phyloP scores from a whole-genome alignment of 805 yeast species.

The Ogataea populi-albae region DNA sequence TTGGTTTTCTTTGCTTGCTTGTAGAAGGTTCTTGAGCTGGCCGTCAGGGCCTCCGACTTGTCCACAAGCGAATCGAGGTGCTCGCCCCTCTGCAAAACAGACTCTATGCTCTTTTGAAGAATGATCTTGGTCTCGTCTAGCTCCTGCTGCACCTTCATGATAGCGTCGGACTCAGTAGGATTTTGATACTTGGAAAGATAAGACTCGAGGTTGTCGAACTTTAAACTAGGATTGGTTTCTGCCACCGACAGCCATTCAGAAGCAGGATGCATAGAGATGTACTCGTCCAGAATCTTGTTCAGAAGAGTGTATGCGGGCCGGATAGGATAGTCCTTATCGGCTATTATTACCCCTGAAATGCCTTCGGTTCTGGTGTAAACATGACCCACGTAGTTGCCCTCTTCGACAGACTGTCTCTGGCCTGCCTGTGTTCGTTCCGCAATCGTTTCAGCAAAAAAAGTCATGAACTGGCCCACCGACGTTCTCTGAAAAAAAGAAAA shows the following conservation, averaged over 20 bases:
- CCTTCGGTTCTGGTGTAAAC: conserved; percentile 90
- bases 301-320: conserved; percentile 93
- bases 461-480: conserved; percentile 87
- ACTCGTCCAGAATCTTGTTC: conserved; percentile 89
- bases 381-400: conserved; percentile 87
- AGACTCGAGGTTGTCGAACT: conserved; percentile 58
- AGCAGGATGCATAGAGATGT: conserved; percentile 76
- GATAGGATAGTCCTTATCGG: conserved; percentile 95
- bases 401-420: conserved; percentile 92
- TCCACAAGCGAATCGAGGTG: conserved; percentile 91
- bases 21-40: conserved; percentile 89
- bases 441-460: conserved; percentile 88
- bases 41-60: conserved; percentile 88
- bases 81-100: conserved; percentile 94
- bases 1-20: conserved; percentile 95
- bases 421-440: conserved; percentile 84
- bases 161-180: conserved; percentile 94
- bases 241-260: conserved; percentile 59
- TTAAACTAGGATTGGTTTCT: conserved; percentile 44
- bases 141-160: conserved; percentile 96
- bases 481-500: conserved; percentile 81
- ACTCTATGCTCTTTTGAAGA: conserved; percentile 91
- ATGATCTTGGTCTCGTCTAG: conserved; percentile 97
- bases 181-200: conserved; percentile 88
- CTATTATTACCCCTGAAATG: conserved; percentile 82